These are phyloP conservation scores for Trichoderma afroharzianum DNA, from an alignment of 2,329 filamentous ascomycete species.

Conservation along the genomic window DNA sequence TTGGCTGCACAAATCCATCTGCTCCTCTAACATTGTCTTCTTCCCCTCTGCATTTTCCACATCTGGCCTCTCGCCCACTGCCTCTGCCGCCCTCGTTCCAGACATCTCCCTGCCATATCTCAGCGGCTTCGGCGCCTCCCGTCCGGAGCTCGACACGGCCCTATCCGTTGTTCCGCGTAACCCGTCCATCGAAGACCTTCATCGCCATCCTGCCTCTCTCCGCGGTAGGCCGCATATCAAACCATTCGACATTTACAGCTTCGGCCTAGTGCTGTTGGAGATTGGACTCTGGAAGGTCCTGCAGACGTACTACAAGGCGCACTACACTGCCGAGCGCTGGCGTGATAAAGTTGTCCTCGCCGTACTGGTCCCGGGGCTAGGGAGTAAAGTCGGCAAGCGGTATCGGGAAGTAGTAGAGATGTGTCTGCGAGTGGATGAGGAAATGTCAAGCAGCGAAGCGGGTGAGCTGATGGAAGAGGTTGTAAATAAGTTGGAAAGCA, in stretches of 20 bases:
- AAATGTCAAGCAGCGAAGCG: conserved; percentile 36
- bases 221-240: conserved; percentile 44
- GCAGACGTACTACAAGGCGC: conserved; percentile 38
- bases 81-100: conserved; percentile 35
- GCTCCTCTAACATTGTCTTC: conserved; percentile 52
- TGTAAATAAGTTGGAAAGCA: conserved; percentile 39
- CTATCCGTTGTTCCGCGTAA: conserved; percentile 44
- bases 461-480: conserved; percentile 41
- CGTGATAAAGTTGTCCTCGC: conserved; percentile 40
- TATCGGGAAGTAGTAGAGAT: conserved; percentile 42
- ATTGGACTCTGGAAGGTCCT: conserved; percentile 47
- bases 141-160: conserved; percentile 49
- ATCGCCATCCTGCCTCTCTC: conserved; percentile 44
- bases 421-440: conserved; percentile 37
- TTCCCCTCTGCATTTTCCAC: conserved; percentile 43
- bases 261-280: conserved; percentile 50
- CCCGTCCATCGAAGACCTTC: conserved; percentile 41
- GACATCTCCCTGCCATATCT: conserved; percentile 44
- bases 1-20: conserved; percentile 56
- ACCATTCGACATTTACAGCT: conserved; percentile 50
- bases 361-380: conserved; percentile 39
- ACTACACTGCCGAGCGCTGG: conserved; percentile 41
- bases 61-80: conserved; percentile 31
- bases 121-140: conserved; percentile 53
- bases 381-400: conserved; percentile 38